Base-by-base conservation (phyloP, 208 protist species). In the Pavlovales sp. region DNA sequence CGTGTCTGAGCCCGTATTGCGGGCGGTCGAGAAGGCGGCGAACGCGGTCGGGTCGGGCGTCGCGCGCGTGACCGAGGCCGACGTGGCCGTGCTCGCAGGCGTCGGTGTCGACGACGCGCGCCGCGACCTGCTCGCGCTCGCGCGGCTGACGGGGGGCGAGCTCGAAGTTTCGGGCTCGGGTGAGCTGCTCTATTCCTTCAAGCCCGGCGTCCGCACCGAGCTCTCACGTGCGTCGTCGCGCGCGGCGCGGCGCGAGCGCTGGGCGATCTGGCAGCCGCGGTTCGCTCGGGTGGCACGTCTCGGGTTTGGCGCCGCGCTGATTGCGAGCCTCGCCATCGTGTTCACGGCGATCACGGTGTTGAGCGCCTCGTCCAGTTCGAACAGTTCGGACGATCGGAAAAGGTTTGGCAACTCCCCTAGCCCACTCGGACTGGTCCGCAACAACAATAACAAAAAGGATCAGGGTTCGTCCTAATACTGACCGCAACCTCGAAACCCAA, bases 271-370 rank as follows among this genome's bases (percentile, higher is more conserved):
- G 20, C 41, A 14, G 0, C 36, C 39, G 44, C 79, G 36, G 0
- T n/a, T 85, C 47, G 36, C 36, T 4, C 36, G 46, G 46, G 34
- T 34, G 26, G 41, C 66, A 34, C 81, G 81, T 11, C 32, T 36
- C 46, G 22, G 11, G 11, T 85, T 76, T 30, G 81, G 81, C 81
- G 47, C 76, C 46, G 81, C 34, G 81, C 81, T 85, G 34, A 11
- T 85, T 36, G 32, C 81, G 8, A 76, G 47, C 8, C 36, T 85
- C 57, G 36, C 81, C 28, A 14, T 85, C 34, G 81, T 30, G 18
- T 5, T 30, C 22, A 8, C 36, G 0, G 47, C 41, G 1, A 75
- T 47, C 34, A 46, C 34, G 37, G 30, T 66, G 4, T 66, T 32
- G 10, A 4, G 76, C 36, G 34, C 36, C 38, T 80, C 32, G 36